Evolutionary conservation across 306 rosid genomes (phyloP).

Genomic region (Vigna radiata): DNA sequence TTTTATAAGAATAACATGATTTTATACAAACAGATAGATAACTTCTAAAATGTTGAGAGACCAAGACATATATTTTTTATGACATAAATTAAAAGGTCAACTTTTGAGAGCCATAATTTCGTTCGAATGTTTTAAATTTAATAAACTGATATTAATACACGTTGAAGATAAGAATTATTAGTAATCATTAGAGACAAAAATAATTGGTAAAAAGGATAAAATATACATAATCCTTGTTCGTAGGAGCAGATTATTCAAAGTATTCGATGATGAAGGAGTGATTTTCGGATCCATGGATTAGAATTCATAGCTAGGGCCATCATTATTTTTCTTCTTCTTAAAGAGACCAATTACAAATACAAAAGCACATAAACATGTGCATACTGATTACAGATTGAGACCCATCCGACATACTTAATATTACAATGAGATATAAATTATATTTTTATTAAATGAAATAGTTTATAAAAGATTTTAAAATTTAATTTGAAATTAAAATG

Average conservation of each 20-base stretch:
- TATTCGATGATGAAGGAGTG: constrained; percentile 36
- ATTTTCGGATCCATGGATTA: constrained; percentile 37
- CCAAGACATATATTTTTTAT: neutral
- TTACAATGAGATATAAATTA: too few species aligned
- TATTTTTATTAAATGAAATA: too few species aligned
- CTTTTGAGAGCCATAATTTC: neutral
- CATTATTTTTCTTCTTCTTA: neutral
- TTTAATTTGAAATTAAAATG: too few species aligned
- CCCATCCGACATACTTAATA: too few species aligned
- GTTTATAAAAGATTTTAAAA: too few species aligned
- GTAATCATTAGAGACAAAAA: constrained; percentile 31
- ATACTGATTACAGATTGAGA: too few species aligned
- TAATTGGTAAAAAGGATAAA: neutral
- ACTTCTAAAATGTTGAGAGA: neutral
- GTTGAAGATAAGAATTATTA: constrained; percentile 22
- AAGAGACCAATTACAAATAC: neutral
- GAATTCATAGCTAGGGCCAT: neutral
- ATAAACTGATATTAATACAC: neutral
- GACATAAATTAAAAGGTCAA: neutral
- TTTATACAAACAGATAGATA: neutral
- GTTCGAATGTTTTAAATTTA: neutral
- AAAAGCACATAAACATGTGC: too few species aligned
- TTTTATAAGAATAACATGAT: neutral
- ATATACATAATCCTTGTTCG: neutral
- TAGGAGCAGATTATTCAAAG: neutral